Conservation (phyloP, 202 grass and related monocot genomes). For the Tripidium arundinaceum region DNA sequence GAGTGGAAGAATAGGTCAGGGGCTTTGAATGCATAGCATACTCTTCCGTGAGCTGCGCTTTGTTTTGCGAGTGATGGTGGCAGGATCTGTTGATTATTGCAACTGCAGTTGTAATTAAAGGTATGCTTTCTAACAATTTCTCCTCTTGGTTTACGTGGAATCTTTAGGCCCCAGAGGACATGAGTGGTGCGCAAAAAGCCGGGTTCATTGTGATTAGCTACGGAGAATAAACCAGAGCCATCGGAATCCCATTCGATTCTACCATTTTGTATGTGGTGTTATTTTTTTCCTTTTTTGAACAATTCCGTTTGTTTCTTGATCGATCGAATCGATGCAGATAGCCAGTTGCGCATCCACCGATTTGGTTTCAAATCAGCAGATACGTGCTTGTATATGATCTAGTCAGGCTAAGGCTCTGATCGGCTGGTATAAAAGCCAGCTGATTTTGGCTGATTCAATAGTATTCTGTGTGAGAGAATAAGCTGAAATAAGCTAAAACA, state of each 20-base stretch:
- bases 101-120: slow-evolving; percentile 43
- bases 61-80: not conserved
- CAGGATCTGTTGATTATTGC: slow-evolving; percentile 21
- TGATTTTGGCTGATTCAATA: too few relatives aligned
- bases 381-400: too few relatives aligned
- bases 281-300: not conserved
- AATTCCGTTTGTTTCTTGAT: not conserved
- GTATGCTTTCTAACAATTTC: slow-evolving; percentile 24
- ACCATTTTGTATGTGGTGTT: not conserved
- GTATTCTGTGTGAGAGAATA: too few relatives aligned
- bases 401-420: too few relatives aligned
- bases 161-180: slow-evolving; percentile 23
- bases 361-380: not conserved
- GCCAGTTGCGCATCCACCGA: not conserved
- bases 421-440: too few relatives aligned
- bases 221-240: slow-evolving; percentile 38
- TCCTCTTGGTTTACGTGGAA: slow-evolving; percentile 25
- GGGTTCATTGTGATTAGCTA: slow-evolving; percentile 34
- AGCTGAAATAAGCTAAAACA: too few relatives aligned
- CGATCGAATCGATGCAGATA: not conserved
- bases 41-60: not conserved
- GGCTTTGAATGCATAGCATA: not conserved
- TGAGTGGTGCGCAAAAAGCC: slow-evolving; percentile 14
- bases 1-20: slow-evolving; percentile 25
- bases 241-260: slow-evolving; percentile 38